Percentiles rank a stretch among this genome's conserved stretches.
Evolutionary conservation across 2,329 filamentous ascomycete species (phyloP).

Genomic region (Claviceps monticola): DNA sequence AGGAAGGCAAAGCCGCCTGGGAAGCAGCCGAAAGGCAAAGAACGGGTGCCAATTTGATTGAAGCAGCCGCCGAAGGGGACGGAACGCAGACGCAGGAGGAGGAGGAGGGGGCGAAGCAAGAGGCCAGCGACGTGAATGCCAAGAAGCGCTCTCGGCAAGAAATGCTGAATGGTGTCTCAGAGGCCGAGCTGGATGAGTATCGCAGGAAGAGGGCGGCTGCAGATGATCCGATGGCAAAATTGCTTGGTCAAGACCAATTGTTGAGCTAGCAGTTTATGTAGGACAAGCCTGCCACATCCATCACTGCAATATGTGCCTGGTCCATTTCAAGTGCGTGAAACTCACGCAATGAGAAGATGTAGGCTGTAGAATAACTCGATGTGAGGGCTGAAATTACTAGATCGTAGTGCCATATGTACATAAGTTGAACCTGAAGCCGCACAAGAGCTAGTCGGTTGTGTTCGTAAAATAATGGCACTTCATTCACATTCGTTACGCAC

Average conservation of each 20-base stretch:
- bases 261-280: slow-evolving; percentile 17
- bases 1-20: slow-evolving; percentile 70
- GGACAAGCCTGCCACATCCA: not conserved
- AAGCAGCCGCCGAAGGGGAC: slow-evolving; percentile 19
- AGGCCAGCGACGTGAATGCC: slow-evolving; percentile 17
- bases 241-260: slow-evolving; percentile 60
- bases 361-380: not conserved
- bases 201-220: slow-evolving; percentile 58
- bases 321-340: not conserved
- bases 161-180: slow-evolving; percentile 62
- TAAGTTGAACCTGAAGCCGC: not conserved
- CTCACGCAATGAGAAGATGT: not conserved
- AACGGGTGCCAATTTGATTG: slow-evolving; percentile 29
- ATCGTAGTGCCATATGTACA: not conserved
- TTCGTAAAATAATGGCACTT: not conserved
- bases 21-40: slow-evolving; percentile 56
- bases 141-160: slow-evolving; percentile 69
- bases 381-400: not conserved
- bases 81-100: slow-evolving; percentile 11
- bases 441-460: not conserved
- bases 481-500: not conserved
- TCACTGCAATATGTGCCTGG: not conserved
- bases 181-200: slow-evolving; percentile 79
- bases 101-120: slow-evolving; percentile 16
- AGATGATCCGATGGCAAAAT: slow-evolving; percentile 77